Base-by-base conservation (phyloP, 202 grass and related monocot species). In the Eragrostis tef region DNA sequence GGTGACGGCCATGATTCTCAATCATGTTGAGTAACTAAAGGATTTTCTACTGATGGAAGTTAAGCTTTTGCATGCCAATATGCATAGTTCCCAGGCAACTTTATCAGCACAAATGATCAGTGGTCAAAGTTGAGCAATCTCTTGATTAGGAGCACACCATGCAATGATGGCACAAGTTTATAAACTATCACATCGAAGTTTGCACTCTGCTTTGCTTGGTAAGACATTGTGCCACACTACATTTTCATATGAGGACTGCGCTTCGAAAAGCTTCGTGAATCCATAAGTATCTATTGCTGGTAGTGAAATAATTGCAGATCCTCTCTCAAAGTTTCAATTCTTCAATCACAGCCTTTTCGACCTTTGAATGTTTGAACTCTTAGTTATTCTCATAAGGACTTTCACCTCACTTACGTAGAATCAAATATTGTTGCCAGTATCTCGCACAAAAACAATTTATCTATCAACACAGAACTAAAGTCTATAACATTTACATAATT, bases 191-290 rank as follows among this genome's bases (percentile, higher is more conserved):
- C 49, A 77, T 70, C 27, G 31, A 61, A 25, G 26, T 10, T 16
- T 59, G 17, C 64, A 51, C 20, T 51, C 66, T 50, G 21, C 54
- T 85, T 79, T 85, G 66, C 45, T 79, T 44, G 66, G 83, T 79
- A 31, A n/a, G n/a, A 15, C 57, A 43, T 52, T 10, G 66, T 71
- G 74, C 20, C 56, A 21, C 27, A 7, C 67, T 29, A 21, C 74
- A 50, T 63, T 78, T 78, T 61, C 44, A 71, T 46, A 71, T 45
- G 56, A 71, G 29, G 42, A 70, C 29, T 51, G 12, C 29, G 51
- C 16, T 60, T 22, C 39, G 25, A 43, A 78, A 53, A 63, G 65
- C 45, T 79, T 71, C 9, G 10, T 19, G 36, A 26, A 2, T 57
- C 48, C 60, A 67, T 17, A 66, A 67, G 20, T 57, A 67, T 75